Percentiles rank a stretch among this genome's conserved stretches.
These are phyloP conservation scores for Sclerospora graminicola DNA, from an alignment of 352 stramenopile species.

Conservation along the genomic window DNA sequence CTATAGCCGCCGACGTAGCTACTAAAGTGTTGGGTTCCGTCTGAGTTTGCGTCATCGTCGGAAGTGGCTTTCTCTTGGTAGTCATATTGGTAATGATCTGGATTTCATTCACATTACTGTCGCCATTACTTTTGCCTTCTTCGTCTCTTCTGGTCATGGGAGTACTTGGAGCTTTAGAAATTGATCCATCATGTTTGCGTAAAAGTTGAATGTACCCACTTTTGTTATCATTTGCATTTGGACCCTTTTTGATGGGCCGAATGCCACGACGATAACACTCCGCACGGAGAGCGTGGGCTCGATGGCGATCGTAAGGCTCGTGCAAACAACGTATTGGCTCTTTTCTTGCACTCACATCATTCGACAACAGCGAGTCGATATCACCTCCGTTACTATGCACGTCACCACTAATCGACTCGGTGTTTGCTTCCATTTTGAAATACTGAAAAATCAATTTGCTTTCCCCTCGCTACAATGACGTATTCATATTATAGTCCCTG, in stretches of 20 bases:
- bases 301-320: conserved; percentile 69
- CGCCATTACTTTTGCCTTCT: conserved; percentile 5
- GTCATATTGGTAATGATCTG: conserved; percentile 16
- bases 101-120: conserved; percentile 3
- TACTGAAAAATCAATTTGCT: too few species aligned
- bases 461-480: not conserved
- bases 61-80: conserved; percentile 48
- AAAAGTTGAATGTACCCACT: conserved; percentile 64
- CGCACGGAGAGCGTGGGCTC: conserved; percentile 59
- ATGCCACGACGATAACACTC: conserved; percentile 73
- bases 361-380: conserved; percentile 63
- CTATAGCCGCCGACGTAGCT: conserved; percentile 1
- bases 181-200: conserved; percentile 42
- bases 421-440: conserved; percentile 18
- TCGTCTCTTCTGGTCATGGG: conserved; percentile 17
- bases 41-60: conserved; percentile 14
- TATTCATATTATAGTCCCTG: not conserved
- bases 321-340: conserved; percentile 26
- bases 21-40: conserved; percentile 1
- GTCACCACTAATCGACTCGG: conserved; percentile 23
- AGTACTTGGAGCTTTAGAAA: conserved; percentile 8
- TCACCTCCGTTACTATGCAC: conserved; percentile 38
- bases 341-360: conserved; percentile 17
- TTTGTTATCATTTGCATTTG: conserved; percentile 82
- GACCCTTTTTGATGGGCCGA: conserved; percentile 72